Evolutionary conservation across 345 rosid species (phyloP).

Genomic region (Salix koriyanagi): DNA sequence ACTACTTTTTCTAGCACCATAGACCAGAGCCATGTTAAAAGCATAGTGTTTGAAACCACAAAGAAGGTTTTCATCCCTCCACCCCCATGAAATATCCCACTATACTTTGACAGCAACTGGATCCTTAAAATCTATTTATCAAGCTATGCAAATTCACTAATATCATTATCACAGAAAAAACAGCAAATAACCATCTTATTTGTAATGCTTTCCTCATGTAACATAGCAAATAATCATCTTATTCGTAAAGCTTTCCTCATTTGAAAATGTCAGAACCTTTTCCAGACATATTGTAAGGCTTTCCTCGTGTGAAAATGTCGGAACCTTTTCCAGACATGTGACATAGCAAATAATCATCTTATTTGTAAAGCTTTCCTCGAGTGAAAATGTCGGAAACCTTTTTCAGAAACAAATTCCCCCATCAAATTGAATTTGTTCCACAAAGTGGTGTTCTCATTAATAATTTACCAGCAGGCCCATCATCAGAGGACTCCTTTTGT

Average conservation of each 20-base stretch:
- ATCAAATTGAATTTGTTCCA: not conserved
- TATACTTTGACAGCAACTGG: not conserved
- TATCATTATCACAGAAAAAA: not conserved
- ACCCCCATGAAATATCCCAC: not conserved
- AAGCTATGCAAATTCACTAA: not conserved
- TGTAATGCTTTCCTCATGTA: not conserved
- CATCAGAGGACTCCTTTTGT: not conserved
- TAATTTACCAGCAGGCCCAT: constrained; percentile 1
- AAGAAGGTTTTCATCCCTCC: not conserved
- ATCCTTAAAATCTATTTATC: not conserved
- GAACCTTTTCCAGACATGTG: not conserved
- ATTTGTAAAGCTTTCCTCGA: not conserved
- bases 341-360: not conserved
- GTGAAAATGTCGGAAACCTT: not conserved
- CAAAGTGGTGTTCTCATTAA: not conserved
- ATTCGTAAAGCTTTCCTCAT: not conserved
- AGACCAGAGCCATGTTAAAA: not conserved
- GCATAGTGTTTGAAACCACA: not conserved
- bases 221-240: not conserved
- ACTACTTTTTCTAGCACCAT: not conserved
- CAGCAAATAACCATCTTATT: not conserved
- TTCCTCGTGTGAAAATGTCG: not conserved
- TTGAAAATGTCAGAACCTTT: not conserved
- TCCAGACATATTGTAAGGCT: not conserved
- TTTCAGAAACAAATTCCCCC: no score